phyloP scores from a whole-genome alignment of 768 basidiomycete species.

The Sporobolomyces roseus region DNA sequence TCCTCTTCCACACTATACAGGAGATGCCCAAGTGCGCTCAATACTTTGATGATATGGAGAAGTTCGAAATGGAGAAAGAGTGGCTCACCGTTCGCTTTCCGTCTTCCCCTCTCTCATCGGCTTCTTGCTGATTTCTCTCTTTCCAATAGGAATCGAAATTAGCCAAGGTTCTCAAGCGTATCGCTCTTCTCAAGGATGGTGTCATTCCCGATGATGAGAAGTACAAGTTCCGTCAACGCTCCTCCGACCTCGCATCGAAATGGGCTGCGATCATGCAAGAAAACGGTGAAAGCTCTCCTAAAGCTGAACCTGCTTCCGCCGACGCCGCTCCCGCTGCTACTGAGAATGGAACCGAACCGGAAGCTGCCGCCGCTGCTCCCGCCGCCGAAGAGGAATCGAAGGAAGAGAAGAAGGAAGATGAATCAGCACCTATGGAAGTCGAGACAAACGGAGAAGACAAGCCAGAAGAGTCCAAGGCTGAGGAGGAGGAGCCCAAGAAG shows the following conservation, averaged over 20 bases:
- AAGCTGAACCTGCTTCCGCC: neutral
- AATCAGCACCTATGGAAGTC: conserved; percentile 19
- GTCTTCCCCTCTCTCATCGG: neutral
- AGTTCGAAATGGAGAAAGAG: conserved; percentile 42
- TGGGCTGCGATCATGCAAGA: conserved; percentile 13
- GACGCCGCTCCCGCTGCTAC: neutral
- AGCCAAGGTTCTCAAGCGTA: conserved; percentile 83
- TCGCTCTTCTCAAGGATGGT: conserved; percentile 53
- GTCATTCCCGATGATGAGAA: conserved; percentile 50
- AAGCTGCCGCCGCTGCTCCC: conserved; percentile 23
- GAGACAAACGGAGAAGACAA: conserved; percentile 13
- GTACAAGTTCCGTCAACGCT: conserved; percentile 50
- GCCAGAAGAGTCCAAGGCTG: neutral
- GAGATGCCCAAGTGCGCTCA: conserved; percentile 43
- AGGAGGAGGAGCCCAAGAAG: conserved; percentile 13
- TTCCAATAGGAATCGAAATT: conserved; percentile 67
- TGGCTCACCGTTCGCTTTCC: conserved; percentile 39
- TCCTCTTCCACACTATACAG: conserved; percentile 14
- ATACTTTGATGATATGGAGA: conserved; percentile 44
- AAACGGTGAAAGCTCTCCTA: conserved; percentile 15
- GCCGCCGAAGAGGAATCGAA: conserved; percentile 31
- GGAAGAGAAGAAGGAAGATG: conserved; percentile 14
- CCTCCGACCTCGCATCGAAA: conserved; percentile 48
- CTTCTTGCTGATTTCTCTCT: neutral
- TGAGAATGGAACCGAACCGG: neutral